Evolutionary conservation across 176 grass and related monocot species (phyloP).

Genomic region (Typha latifolia): DNA sequence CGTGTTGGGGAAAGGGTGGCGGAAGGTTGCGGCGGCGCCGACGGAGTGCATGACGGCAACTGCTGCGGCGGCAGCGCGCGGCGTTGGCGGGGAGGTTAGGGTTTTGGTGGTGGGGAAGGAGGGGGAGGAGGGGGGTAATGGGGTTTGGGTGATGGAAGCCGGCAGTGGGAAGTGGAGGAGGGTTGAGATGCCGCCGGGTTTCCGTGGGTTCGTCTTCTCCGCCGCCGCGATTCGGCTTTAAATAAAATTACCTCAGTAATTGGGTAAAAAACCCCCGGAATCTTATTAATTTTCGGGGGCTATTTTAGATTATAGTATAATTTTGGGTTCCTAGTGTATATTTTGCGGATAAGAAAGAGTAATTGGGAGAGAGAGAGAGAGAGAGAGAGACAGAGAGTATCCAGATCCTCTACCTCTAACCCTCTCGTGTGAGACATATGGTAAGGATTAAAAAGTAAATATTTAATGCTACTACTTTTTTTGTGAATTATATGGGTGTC

Average conservation of each 20-base stretch:
- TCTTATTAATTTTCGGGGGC: no score
- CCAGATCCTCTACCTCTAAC: no score
- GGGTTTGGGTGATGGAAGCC: constrained; percentile 25
- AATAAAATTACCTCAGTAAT: not conserved
- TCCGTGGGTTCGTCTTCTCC: constrained; percentile 50
- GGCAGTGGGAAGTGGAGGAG: constrained; percentile 38
- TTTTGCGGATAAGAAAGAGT: no score
- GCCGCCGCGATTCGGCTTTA: constrained; percentile 29
- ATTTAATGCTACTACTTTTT: no score
- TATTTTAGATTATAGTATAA: constrained; percentile 11
- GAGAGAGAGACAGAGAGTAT: no score
- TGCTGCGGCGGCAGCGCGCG: constrained; percentile 16
- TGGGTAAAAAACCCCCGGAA: no score
- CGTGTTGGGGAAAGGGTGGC: constrained; percentile 24
- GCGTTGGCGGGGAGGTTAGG: constrained; percentile 16
- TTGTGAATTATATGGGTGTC: no score
- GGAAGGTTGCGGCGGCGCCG: constrained; percentile 29
- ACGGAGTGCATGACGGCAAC: constrained; percentile 17
- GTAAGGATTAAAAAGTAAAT: no score
- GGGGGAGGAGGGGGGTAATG: not conserved
- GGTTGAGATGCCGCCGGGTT: constrained; percentile 24
- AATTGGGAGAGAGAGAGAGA: no score
- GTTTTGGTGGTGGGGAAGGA: constrained; percentile 6
- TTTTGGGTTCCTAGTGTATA: constrained; percentile 23
- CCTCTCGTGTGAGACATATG: no score